phyloP scores from a whole-genome alignment of 495 filamentous ascomycete genomes.

The Xylaria scruposa region DNA sequence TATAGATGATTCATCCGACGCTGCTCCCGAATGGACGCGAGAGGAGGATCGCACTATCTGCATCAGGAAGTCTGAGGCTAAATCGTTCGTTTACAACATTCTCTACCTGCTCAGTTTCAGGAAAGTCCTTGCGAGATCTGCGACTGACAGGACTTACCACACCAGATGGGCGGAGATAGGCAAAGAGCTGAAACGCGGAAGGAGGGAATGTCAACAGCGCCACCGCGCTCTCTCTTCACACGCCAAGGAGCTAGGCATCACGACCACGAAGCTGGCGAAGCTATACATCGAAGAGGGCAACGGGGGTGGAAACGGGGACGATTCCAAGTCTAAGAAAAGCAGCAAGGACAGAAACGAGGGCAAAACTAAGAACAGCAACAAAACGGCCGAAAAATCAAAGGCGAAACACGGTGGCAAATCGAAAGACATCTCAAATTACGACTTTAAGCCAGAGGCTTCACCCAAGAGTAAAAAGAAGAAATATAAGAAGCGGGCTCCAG shows the following conservation, averaged over 20 bases:
- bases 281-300: slow-evolving; percentile 22
- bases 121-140: not conserved
- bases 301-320: not conserved
- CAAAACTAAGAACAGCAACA: not conserved
- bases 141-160: not conserved
- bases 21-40: slow-evolving; percentile 17
- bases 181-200: slow-evolving; percentile 22
- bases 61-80: slow-evolving; percentile 11
- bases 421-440: not conserved
- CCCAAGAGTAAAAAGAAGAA: slow-evolving; percentile 18
- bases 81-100: slow-evolving; percentile 20
- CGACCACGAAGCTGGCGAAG: slow-evolving; percentile 18
- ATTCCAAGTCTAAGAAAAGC: not conserved
- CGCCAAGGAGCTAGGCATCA: slow-evolving; percentile 22
- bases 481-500: not conserved
- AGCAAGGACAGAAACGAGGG: not conserved
- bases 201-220: slow-evolving; percentile 32
- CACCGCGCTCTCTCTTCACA: slow-evolving; percentile 22
- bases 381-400: not conserved
- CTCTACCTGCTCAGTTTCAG: not conserved
- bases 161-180: slow-evolving; percentile 32
- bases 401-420: not conserved
- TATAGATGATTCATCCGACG: not conserved
- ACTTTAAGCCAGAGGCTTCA: not conserved
- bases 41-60: slow-evolving; percentile 20